Percentiles rank a stretch among this genome's conserved stretches.
Evolutionary conservation across 805 yeast genomes (phyloP).

Genomic region (Vanderwaltozyma verrucispora): DNA sequence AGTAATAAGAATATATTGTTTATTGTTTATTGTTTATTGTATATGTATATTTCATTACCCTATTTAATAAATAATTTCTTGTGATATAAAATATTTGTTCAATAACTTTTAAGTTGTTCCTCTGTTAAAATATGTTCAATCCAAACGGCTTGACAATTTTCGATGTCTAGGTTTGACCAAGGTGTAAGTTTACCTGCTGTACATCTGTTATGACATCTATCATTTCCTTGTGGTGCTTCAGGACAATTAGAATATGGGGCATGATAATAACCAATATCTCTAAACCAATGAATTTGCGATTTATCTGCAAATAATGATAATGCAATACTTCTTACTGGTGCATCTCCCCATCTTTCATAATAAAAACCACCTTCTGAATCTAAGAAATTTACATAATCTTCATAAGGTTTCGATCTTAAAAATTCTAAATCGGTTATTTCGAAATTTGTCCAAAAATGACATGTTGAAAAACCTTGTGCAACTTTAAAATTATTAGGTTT

Average conservation of each 20-base stretch:
- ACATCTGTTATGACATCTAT: slow-evolving; percentile 41
- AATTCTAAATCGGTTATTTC: slow-evolving; percentile 83
- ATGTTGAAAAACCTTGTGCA: slow-evolving; percentile 42
- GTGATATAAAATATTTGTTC: no score
- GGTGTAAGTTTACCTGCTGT: slow-evolving; percentile 43
- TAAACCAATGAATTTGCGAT: slow-evolving; percentile 69
- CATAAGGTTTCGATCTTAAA: slow-evolving; percentile 57
- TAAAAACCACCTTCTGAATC: slow-evolving; percentile 73
- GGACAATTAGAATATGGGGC: slow-evolving; percentile 75
- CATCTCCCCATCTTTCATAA: slow-evolving; percentile 92
- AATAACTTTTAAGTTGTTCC: slow-evolving; percentile 9
- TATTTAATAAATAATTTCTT: no score
- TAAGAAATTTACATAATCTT: slow-evolving; percentile 48
- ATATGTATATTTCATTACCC: no score
- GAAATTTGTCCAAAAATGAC: slow-evolving; percentile 89
- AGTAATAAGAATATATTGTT: no score
- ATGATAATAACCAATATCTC: slow-evolving; percentile 73
- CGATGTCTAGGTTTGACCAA: slow-evolving; percentile 43
- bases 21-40: no score
- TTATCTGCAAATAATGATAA: slow-evolving; percentile 62
- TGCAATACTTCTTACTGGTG: slow-evolving; percentile 79
- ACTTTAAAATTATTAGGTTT: slow-evolving; percentile 37
- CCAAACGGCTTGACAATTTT: slow-evolving; percentile 73
- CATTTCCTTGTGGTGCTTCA: slow-evolving; percentile 27
- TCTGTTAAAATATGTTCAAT: slow-evolving; percentile 35